phyloP scores from a whole-genome alignment of 306 rosid genomes.

The Gillenia trifoliata region DNA sequence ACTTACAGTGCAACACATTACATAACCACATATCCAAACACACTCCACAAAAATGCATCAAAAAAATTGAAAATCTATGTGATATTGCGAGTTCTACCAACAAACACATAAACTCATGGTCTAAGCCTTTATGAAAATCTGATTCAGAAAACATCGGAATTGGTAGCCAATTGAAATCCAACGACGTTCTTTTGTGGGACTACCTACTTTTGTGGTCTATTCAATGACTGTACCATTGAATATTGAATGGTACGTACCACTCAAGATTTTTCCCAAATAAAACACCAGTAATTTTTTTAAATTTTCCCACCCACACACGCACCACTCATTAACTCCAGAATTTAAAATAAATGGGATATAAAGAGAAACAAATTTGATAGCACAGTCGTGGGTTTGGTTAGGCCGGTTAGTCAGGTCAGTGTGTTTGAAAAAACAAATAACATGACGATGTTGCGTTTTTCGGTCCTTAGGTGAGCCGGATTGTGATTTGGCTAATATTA shows the following conservation, averaged over 20 bases:
- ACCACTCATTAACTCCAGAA: background rate
- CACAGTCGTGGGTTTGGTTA: too few species aligned
- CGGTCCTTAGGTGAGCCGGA: too few species aligned
- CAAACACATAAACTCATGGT: too few species aligned
- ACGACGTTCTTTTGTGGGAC: background rate
- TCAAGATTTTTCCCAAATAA: conserved; percentile 1
- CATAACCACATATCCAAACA: too few species aligned
- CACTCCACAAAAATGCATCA: too few species aligned
- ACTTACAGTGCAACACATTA: too few species aligned
- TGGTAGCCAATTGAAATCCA: background rate
- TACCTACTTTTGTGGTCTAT: background rate
- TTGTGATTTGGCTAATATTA: too few species aligned
- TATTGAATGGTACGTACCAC: too few species aligned
- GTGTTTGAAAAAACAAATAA: background rate
- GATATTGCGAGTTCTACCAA: too few species aligned
- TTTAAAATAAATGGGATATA: background rate
- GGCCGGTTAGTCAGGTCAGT: background rate
- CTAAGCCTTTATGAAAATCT: background rate
- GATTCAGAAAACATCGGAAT: background rate
- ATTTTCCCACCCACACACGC: background rate
- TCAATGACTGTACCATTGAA: background rate
- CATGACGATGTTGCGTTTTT: too few species aligned
- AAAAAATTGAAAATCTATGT: too few species aligned
- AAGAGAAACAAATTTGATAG: background rate
- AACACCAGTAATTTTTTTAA: too few species aligned